These are phyloP conservation scores for Solanum paucissectum DNA, from an alignment of 257 asterid genomes.

Conservation along the genomic window DNA sequence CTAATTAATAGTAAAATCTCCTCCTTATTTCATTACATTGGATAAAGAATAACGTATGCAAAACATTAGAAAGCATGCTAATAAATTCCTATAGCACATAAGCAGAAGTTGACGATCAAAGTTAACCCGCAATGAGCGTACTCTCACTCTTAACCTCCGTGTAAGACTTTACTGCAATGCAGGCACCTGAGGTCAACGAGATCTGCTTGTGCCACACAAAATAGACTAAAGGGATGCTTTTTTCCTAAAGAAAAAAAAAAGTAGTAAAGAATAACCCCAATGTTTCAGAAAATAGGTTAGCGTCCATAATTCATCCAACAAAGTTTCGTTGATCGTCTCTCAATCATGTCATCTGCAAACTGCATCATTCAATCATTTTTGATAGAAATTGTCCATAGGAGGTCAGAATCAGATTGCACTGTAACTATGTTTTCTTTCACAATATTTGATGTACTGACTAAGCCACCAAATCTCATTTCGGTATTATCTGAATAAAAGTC, in stretches of 20 bases:
- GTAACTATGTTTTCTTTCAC: slow-evolving; percentile 52
- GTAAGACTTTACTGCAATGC: not conserved
- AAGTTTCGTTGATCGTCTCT: not conserved
- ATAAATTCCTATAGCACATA: not conserved
- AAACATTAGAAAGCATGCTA: not conserved
- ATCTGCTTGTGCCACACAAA: not conserved
- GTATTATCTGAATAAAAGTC: slow-evolving; percentile 35
- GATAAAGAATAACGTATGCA: not conserved
- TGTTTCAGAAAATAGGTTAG: not conserved
- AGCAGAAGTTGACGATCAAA: not conserved
- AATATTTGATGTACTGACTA: slow-evolving; percentile 74
- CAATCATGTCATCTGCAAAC: not conserved
- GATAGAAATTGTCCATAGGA: slow-evolving; percentile 86
- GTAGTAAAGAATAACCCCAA: not conserved
- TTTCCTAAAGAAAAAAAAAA: too few species aligned
- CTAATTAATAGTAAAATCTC: not conserved
- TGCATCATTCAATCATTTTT: slow-evolving; percentile 23
- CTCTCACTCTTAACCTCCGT: not conserved
- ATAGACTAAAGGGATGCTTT: not conserved
- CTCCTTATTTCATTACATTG: not conserved
- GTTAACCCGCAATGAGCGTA: not conserved
- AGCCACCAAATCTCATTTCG: slow-evolving; percentile 81
- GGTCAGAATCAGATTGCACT: slow-evolving; percentile 68
- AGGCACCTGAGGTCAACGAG: not conserved
- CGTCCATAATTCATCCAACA: not conserved